Base-by-base conservation (phyloP, 129 eudicot genomes). In the Arctium lappa region DNA sequence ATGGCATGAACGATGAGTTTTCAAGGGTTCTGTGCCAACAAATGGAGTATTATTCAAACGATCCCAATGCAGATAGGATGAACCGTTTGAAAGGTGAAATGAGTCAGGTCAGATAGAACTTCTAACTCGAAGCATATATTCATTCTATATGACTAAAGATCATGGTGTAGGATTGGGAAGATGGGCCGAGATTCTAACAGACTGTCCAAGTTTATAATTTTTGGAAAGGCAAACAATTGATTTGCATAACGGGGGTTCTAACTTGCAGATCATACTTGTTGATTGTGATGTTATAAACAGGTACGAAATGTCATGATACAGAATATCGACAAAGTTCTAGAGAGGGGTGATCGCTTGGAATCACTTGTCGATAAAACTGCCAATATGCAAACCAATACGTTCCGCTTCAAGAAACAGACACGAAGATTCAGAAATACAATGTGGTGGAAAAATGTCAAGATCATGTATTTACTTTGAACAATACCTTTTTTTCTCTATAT, bases 361-460 rank as follows among this genome's bases (percentile, higher is more conserved):
- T 71, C 91, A 69, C 89, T 94, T 76, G 98, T 94, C 79, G 97
- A 92, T 87, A 94, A 94, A 86, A 94, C 98, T 37, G 90, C 94
- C 18, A 94, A 78, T 83, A 88, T 94, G 91, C 97, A 94, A 92
- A 89, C 85, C 33, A 94, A 94, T 84, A 92, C 98, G 79, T 83
- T 91, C 71, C 92, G 94, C 85, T 94, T 94, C 90, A 92, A 88
- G 89, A 94, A 87, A 89, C 94, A 92, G 85, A 80, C 97, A 69
- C 92, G 97, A 3, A 92, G 97, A 31, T 92, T 89, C 83, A 91
- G 98, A 80, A 94, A 85, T 90, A 91, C 92, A 82, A 91, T 91
- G 40, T 92, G 97, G 98, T 92, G 98, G 98, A 90, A 90, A 87
- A 94, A 94, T 81, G 95, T 90, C 89, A 91, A 91, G 87, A 93